phyloP scores from a whole-genome alignment of 2,329 filamentous ascomycete species.

The Fusarium compactum region DNA sequence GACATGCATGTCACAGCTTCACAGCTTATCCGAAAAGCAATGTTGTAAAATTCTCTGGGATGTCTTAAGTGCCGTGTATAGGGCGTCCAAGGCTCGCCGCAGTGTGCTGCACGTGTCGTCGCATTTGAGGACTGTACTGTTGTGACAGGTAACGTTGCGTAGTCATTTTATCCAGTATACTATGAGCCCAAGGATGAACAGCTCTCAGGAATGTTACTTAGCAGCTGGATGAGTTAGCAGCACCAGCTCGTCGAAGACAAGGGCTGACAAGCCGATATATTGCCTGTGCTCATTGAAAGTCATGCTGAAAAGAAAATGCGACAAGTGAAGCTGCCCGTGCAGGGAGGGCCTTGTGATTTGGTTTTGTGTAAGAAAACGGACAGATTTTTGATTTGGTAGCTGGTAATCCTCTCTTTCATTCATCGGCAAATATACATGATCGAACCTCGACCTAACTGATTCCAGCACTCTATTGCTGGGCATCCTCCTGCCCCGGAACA shows the following conservation, averaged over 20 bases:
- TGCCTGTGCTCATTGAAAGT: neutral
- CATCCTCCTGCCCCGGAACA: conserved; percentile 50
- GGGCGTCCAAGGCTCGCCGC: conserved; percentile 18
- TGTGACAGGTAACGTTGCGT: conserved; percentile 1
- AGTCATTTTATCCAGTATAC: neutral
- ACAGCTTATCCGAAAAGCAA: conserved; percentile 27
- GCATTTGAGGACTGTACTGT: neutral
- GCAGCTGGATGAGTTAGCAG: neutral
- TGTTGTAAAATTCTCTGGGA: neutral
- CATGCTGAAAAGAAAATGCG: neutral
- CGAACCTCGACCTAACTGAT: conserved; percentile 36
- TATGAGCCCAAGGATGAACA: neutral
- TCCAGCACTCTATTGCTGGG: conserved; percentile 51
- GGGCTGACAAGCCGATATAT: neutral
- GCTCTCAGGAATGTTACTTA: neutral
- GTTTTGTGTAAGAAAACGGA: conserved; percentile 2
- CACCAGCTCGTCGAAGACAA: neutral
- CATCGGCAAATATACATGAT: conserved; percentile 51
- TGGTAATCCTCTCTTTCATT: conserved; percentile 46
- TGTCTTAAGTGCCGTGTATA: conserved; percentile 25
- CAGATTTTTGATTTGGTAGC: conserved; percentile 28
- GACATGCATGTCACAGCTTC: conserved; percentile 9
- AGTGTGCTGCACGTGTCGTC: conserved; percentile 6
- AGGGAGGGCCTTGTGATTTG: neutral
- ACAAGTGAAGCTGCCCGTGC: neutral